Base-by-base conservation (phyloP, 257 asterid species). In the Paulownia fortunei region DNA sequence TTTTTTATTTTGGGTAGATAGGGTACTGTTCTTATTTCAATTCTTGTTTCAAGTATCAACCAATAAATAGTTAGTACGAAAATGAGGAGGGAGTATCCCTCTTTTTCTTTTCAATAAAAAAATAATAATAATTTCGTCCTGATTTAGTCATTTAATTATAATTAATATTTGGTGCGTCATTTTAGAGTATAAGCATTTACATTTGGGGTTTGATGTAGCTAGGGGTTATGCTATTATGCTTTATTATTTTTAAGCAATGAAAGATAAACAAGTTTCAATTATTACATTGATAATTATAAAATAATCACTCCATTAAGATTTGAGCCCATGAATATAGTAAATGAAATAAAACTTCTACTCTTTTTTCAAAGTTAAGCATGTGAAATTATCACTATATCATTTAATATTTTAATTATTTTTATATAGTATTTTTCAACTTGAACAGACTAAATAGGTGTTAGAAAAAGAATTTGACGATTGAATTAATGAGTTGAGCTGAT, bases 21-120 rank as follows among this genome's bases (percentile, higher is more conserved):
- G n/a, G 59, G 10, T 3, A 52, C 59, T 52, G 6, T 47, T 76
- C 65, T 46, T 46, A 64, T 76, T 64, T 23, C 65, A 67, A 65
- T 74, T 77, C 42, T 69, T 24, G 23, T 51, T 36, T 76, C 37
- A 42, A 77, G 10, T 46, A 58, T 72, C 19, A 6, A 16, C 26
- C 49, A 21, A 44, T 58, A 61, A 44, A 12, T 59, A 56, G 7
- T 36, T 73, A 8, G 7, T 16, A 73, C n/a, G 46, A 37, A 59
- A 56, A 8, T 12, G 12, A 58, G 16, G 58, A 23, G n/a, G 64
- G 6, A 26, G 1, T 23, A 58, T 58, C 16, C 64, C 24, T 10
- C 24, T 58, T 58, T 30, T n/a, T 11, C 2, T 44, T 44, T 44
- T 10, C 3, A 18, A 0, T 18, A 19, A 54, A 54, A 8, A 8